These are phyloP conservation scores for Triangularia setosa DNA, from an alignment of 2,329 filamentous ascomycete species.

Conservation along the genomic window DNA sequence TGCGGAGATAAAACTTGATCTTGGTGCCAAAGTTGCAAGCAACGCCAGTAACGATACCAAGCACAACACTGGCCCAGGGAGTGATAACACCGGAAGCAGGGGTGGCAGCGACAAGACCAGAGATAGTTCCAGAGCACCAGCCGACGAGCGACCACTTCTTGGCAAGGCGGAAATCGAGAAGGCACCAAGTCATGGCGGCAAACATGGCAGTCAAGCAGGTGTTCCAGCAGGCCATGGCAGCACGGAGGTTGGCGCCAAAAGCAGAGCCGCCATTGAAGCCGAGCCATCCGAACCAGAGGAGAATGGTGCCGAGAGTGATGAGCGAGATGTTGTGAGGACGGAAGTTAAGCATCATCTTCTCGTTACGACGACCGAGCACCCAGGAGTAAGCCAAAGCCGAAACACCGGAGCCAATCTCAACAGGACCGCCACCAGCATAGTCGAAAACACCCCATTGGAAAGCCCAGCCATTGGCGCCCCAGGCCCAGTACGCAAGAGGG, in stretches of 20 bases:
- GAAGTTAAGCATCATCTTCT: conserved; percentile 99
- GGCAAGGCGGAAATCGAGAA: conserved; percentile 92
- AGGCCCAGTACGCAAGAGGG: conserved; percentile 92
- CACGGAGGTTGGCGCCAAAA: conserved; percentile 90
- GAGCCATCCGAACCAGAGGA: conserved; percentile 98
- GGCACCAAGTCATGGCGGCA: conserved; percentile 85
- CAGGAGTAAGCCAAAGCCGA: conserved; percentile 92
- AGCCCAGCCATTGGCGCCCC: conserved; percentile 92
- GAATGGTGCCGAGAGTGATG: conserved; percentile 89
- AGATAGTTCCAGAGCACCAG: conserved; percentile 69
- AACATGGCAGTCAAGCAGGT: conserved; percentile 91
- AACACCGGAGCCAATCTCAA: conserved; percentile 93
- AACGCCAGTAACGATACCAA: conserved; percentile 64
- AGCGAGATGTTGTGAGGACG: conserved; percentile 97
- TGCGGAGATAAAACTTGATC: conserved; percentile 58
- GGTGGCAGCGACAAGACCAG: conserved; percentile 66
- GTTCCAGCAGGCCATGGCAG: conserved; percentile 98
- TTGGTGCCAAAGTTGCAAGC: conserved; percentile 67
- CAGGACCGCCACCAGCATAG: conserved; percentile 92
- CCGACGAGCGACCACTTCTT: conserved; percentile 86
- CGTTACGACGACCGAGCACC: conserved; percentile 92
- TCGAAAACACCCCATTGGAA: conserved; percentile 89
- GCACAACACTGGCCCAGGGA: conserved; percentile 62
- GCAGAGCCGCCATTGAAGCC: conserved; percentile 97
- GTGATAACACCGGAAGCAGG: conserved; percentile 66